Conservation (phyloP, 768 basidiomycete genomes). For the Termitomyces sp. region DNA sequence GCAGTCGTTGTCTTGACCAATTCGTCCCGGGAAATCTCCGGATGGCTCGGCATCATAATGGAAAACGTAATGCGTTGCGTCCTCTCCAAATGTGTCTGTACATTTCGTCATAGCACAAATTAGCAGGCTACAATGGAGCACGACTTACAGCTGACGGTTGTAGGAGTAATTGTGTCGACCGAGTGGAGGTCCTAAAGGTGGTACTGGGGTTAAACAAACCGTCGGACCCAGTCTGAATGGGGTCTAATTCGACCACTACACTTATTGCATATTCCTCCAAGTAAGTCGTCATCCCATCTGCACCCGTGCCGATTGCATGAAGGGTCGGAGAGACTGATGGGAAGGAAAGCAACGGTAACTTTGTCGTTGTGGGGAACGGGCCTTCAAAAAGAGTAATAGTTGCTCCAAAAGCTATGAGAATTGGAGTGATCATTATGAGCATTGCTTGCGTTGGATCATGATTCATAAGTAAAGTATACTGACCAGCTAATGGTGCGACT, state of each 20-base stretch:
- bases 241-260: neutral
- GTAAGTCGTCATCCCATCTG: neutral
- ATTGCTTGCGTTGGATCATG: neutral
- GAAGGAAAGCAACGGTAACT: neutral
- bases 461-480: neutral
- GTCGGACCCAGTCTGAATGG: neutral
- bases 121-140: neutral
- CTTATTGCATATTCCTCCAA: neutral
- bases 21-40: neutral
- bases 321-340: neutral
- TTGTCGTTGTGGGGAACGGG: neutral
- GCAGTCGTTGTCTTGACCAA: neutral
- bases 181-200: neutral
- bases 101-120: neutral
- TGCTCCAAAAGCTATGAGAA: neutral
- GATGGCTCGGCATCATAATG: neutral
- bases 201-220: neutral
- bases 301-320: neutral
- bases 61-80: neutral
- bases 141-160: neutral
- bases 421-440: neutral
- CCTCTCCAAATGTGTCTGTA: neutral
- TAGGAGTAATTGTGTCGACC: neutral
- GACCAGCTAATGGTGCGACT: neutral
- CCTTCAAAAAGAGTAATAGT: neutral